A percentile compares a stretch with the other conserved stretches of the same genome.
These are phyloP conservation scores for Syncephalastrum sp. DNA, from an alignment of 371 early-diverging fungal species.

Conservation along the genomic window DNA sequence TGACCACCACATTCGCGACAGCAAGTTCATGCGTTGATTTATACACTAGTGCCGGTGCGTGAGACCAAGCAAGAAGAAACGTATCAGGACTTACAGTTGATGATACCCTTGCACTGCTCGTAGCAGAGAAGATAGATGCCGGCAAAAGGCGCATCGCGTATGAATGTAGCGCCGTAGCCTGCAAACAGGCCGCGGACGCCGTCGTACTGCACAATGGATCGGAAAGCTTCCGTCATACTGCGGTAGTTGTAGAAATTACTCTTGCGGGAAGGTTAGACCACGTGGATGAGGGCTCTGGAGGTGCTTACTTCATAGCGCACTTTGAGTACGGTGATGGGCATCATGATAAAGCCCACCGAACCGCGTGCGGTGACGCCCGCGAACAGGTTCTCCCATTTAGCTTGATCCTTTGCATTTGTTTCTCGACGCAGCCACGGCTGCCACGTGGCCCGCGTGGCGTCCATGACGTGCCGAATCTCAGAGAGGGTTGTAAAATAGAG, in stretches of 20 bases:
- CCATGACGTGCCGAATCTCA: slow-evolving; percentile 46
- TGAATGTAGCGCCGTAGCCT: slow-evolving; percentile 89
- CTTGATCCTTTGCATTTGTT: slow-evolving; percentile 17
- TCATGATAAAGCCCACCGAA: slow-evolving; percentile 84
- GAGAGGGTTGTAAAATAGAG: slow-evolving; percentile 74
- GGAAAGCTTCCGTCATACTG: slow-evolving; percentile 60
- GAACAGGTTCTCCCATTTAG: slow-evolving; percentile 66
- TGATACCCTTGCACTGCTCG: slow-evolving; percentile 64
- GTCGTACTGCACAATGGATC: slow-evolving; percentile 59
- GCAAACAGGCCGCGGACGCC: slow-evolving; percentile 78
- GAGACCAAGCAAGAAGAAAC: not conserved
- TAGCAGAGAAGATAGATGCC: slow-evolving; percentile 95
- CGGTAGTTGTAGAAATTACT: slow-evolving; percentile 83
- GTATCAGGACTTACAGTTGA: slow-evolving; percentile 38
- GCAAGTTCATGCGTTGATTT: slow-evolving; percentile 8
- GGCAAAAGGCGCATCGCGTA: slow-evolving; percentile 94
- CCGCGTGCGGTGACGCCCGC: slow-evolving; percentile 85
- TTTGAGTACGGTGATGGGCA: slow-evolving; percentile 95
- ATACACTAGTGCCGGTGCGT: not conserved
- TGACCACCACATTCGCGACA: slow-evolving; percentile 40
- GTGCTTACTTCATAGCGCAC: slow-evolving; percentile 82
- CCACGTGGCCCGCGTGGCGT: slow-evolving; percentile 34
- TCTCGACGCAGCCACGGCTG: not conserved
- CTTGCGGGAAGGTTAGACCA: slow-evolving; percentile 26
- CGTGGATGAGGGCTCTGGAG: not conserved